Base-by-base conservation (phyloP, 768 basidiomycete species). In the Coprinopsis cinerea region DNA sequence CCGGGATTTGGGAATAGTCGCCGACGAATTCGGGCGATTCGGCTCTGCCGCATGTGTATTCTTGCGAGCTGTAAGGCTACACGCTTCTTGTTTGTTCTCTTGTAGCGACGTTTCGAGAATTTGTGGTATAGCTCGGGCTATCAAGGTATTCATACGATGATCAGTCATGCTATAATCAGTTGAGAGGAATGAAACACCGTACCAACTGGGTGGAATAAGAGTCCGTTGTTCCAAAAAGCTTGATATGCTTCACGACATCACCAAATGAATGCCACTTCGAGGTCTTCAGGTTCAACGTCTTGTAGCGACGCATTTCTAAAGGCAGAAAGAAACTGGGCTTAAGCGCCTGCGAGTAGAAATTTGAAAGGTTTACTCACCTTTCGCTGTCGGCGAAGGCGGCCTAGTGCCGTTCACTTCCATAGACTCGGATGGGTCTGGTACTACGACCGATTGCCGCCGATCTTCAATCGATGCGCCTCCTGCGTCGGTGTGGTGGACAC, bases 51-150 rank as follows among this genome's bases (percentile, higher is more conserved):
- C 17, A 48, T 48, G 27, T 51, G 35, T 2, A 54, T 39, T 10
- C 54, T 55, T 1, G 62, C 63, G 32, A 76, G 72, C 17, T 70
- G 66, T 0, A 37, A 15, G 0, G 42, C 46, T 14, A 57, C 55
- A 10, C 64, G 39, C 4, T 55, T 62, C 51, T 74, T 74, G 55
- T 70, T 72, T 0, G 67, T 71, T 0, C 55, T 32, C 0, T 48
- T 48, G 37, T 74, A 77, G 24, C 70, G 57, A 0, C 53, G 53
- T 56, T 79, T 77, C 9, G 71, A 58, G 0, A 58, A 52, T 0
- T 61, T 54, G 48, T 78, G 76, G n/a, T 71, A 65, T 0, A 70
- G 61, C 49, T 78, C 73, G 0, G 72, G 70, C 73, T 76, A 47
- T 35, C n/a, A 43, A 20, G 11, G 23, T 24, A 25, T 36, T 35